These are phyloP conservation scores for Colletotrichum sp. DNA, from an alignment of 2,329 filamentous ascomycete genomes.

Conservation along the genomic window DNA sequence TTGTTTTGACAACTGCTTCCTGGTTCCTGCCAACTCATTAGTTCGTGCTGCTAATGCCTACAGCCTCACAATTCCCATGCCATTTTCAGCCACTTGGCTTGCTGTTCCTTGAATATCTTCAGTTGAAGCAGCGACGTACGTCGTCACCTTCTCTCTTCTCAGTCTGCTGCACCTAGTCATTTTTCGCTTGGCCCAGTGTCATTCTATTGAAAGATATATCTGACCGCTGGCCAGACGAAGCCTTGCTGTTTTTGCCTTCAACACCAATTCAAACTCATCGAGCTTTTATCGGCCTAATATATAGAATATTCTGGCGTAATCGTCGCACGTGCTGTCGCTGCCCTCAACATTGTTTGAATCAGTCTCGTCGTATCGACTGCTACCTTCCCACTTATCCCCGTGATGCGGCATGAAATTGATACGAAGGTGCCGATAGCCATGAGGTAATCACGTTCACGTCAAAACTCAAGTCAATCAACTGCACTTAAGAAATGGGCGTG, in stretches of 20 bases:
- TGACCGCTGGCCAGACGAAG: neutral
- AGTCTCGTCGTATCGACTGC: neutral
- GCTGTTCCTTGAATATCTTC: neutral
- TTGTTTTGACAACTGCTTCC: neutral
- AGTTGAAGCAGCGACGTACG: neutral
- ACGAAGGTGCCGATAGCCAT: neutral
- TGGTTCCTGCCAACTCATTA: neutral
- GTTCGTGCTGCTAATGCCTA: neutral
- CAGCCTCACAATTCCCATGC: neutral
- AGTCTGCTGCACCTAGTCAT: neutral
- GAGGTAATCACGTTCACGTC: neutral
- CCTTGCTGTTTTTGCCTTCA: neutral
- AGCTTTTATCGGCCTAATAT: neutral
- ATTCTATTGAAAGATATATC: neutral
- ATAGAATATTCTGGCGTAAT: neutral
- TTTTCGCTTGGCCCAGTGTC: neutral
- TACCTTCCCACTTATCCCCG: neutral
- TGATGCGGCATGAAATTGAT: neutral
- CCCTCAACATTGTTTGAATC: neutral
- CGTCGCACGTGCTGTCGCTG: neutral
- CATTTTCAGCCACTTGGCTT: neutral
- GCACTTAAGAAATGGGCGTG: neutral
- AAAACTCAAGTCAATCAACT: neutral
- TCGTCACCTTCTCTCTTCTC: neutral
- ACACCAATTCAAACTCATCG: neutral